Evolutionary conservation across 805 yeast genomes (phyloP).

Genomic region (Myxozyma udenii): DNA sequence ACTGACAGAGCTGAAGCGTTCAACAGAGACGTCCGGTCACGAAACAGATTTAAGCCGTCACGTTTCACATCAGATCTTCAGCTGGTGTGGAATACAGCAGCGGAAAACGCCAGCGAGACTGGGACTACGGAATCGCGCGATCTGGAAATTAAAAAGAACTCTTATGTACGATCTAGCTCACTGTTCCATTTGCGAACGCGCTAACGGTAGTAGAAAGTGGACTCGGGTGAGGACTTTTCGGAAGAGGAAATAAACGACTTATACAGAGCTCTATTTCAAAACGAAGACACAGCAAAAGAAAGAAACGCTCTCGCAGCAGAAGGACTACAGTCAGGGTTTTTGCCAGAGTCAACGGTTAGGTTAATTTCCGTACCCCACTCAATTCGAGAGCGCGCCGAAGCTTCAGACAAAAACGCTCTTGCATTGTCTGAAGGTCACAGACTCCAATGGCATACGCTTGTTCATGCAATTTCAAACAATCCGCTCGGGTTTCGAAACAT

Average conservation of each 20-base stretch:
- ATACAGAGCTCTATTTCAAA: slow-evolving; percentile 16
- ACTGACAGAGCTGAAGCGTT: no score
- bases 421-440: slow-evolving; percentile 11
- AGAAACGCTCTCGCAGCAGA: no score
- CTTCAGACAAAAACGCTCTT: slow-evolving; percentile 7
- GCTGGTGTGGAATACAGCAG: no score
- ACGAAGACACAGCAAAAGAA: not conserved
- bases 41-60: no score
- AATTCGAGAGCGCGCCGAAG: slow-evolving; percentile 26
- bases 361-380: slow-evolving; percentile 22
- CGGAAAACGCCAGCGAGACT: no score
- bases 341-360: slow-evolving; percentile 3
- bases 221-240: not conserved
- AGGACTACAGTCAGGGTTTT: slow-evolving; percentile 3
- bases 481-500: slow-evolving; percentile 31
- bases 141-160: no score
- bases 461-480: slow-evolving; percentile 15
- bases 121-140: no score
- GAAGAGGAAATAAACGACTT: slow-evolving; percentile 26
- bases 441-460: slow-evolving; percentile 30
- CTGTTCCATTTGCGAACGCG: no score
- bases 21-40: no score
- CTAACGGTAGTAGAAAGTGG: no score
- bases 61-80: no score
- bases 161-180: no score